phyloP scores from a whole-genome alignment of 768 basidiomycete genomes.

The Kwoniella sp. region DNA sequence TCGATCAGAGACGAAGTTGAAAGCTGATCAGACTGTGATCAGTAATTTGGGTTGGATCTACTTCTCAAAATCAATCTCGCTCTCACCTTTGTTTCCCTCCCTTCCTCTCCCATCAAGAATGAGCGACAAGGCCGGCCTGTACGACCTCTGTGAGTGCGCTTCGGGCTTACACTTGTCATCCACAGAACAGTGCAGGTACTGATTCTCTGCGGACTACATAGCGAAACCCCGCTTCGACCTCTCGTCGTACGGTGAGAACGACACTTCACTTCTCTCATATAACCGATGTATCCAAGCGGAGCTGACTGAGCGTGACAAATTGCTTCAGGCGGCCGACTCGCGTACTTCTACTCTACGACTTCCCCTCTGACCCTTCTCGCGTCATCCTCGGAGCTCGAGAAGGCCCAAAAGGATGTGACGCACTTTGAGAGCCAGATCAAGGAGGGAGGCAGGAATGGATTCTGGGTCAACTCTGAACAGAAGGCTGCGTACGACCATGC shows the following conservation, averaged over 20 bases:
- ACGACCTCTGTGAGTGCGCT: slow-evolving; percentile 41
- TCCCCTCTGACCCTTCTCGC: slow-evolving; percentile 54
- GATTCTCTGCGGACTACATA: slow-evolving; percentile 11
- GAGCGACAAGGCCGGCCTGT: slow-evolving; percentile 19
- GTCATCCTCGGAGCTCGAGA: slow-evolving; percentile 36
- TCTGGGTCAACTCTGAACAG: slow-evolving; percentile 40
- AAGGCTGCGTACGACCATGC: slow-evolving; percentile 43
- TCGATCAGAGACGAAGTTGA: too few species aligned
- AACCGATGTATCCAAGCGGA: neutral
- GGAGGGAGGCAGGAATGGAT: slow-evolving; percentile 44
- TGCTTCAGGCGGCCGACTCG: slow-evolving; percentile 48
- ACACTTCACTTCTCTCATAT: neutral
- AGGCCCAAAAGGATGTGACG: slow-evolving; percentile 47
- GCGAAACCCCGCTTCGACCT: slow-evolving; percentile 52
- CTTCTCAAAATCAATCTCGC: neutral
- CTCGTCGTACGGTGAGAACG: slow-evolving; percentile 40
- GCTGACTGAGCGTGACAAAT: neutral
- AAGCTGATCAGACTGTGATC: too few species aligned
- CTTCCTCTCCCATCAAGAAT: slow-evolving; percentile 3
- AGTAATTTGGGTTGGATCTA: too few species aligned
- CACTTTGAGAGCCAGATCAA: slow-evolving; percentile 50
- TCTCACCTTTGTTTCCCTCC: neutral
- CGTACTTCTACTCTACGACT: slow-evolving; percentile 54
- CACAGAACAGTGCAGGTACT: too few species aligned
- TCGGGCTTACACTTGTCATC: too few species aligned